Conservation (phyloP, 441 rosid species). For the Euphorbia corollata region DNA sequence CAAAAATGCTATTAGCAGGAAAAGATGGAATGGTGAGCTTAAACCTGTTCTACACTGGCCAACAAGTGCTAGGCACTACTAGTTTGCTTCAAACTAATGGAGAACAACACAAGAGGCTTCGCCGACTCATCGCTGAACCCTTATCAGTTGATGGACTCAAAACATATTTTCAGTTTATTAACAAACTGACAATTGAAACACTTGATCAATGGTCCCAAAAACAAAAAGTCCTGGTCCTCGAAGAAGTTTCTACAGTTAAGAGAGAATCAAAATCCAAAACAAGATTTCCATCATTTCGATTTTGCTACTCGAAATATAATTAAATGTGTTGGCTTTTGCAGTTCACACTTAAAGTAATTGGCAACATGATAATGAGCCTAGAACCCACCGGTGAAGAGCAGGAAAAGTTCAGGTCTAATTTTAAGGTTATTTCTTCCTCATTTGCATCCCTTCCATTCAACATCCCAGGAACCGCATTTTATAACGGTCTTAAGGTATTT, state of each 20-base stretch:
- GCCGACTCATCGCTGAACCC: conserved; percentile 52
- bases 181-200: conserved; percentile 38
- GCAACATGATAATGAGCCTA: conserved; percentile 67
- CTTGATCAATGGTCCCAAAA: conserved; percentile 43
- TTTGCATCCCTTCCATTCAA: conserved; percentile 60
- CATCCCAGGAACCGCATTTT: conserved; percentile 56
- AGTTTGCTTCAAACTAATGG: conserved; percentile 59
- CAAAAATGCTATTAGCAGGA: conserved; percentile 56
- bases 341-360: conserved; percentile 61
- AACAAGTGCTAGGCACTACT: conserved; percentile 51
- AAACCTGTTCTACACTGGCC: conserved; percentile 62
- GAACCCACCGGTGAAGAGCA: conserved; percentile 55
- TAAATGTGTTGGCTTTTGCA: conserved; percentile 21
- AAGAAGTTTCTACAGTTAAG: conserved; percentile 57
- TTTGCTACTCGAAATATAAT: background rate
- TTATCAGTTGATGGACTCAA: conserved; percentile 53
- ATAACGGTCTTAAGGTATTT: conserved; percentile 51
- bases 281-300: background rate
- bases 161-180: conserved; percentile 52
- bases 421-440: conserved; percentile 54
- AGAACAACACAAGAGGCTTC: conserved; percentile 48
- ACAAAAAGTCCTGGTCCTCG: conserved; percentile 36
- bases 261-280: conserved; percentile 12
- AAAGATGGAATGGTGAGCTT: conserved; percentile 68
- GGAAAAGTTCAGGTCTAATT: conserved; percentile 49